Evolutionary conservation across 2,329 filamentous ascomycete species (phyloP), one percentile per base, ranked within the genome.

Genomic region (Stemphylium vesicarium): DNA sequence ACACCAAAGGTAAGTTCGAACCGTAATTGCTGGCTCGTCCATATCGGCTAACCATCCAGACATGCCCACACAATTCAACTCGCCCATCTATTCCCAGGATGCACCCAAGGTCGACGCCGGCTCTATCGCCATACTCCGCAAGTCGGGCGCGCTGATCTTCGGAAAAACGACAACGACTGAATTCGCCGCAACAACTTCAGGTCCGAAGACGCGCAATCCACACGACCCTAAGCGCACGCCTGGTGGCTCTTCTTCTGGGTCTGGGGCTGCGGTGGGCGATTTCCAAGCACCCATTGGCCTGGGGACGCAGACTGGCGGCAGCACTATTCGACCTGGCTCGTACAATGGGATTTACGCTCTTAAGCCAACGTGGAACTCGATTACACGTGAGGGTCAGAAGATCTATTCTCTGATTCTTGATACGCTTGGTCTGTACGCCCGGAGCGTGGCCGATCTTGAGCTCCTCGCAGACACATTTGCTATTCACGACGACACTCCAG

Each of bases 171-270:
- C 81, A 0, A 89, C 86, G 0, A 87, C 87, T 0, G 85, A 89
- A 64, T 88, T 89, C 61, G 85, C 86, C 0, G 81, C 83, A 2
- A 84, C 80, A 0, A 79, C 78, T 1, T 71, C 77, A 12, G 85
- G 85, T 46, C 78, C 82, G 1, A 78, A 78, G 45, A 86, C 85
- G 1, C 67, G 72, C 3, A 90, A 90, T 66, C 85, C 87, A 0
- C 82, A 84, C 56, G 75, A 82, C 55, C 55, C 74, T 0, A 56
- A 53, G 0, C 78, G 81, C 4, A 89, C 87, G 0, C 87, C 88
- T 0, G 88, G 88, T 0, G 88, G 88, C 40, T 89, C 87, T 0
- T 89, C 86, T 0, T 85, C 86, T 0, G 88, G 88, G 0, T 89
- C 87, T 0, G 88, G 80, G 0, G 86, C 87, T 0, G 86, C 85